Evolutionary conservation across 2,329 filamentous ascomycete species (phyloP), one percentile per base, ranked within the genome.

Genomic region (Ascochyta viciae-villosae): DNA sequence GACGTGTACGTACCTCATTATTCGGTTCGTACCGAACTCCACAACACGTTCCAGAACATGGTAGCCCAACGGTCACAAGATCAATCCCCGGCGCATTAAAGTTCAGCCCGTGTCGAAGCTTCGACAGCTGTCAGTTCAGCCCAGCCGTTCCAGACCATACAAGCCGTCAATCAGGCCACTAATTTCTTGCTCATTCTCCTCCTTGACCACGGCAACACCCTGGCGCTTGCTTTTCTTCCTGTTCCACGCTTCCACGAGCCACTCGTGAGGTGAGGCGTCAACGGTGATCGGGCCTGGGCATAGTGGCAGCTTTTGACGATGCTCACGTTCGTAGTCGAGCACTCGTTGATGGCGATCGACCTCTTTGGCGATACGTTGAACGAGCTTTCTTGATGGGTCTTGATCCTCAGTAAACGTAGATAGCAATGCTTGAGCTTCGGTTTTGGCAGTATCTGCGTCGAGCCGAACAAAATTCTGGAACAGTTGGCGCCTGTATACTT

Each of bases 401-500:
- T 56, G 51, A n/a, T 50, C 19, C 15, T 56, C 31, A 5, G 35
- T 13, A 6, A 56, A 40, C 12, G 19, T 19, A 8, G 49, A 19
- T 13, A 62, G 48, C 6, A 64, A 38, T 6, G 44, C 42, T 10
- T 61, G 43, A 8, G 58, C 58, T 34, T 61, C 57, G 3, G 31
- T 16, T n/a, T 51, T 50, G 3, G 62, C 64, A 9, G 45, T 29
- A 9, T 54, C 23, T 12, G 50, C 43, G 12, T 53, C 38, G 9
- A 62, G 33, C 16, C 50, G 60, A 44, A 37, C 52, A 19, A 70
- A 54, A 2, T 50, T 47, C 47, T 62, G 51, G 40, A 71, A 71
- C 26, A 63, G 50, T 15, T 54, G 51, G 26, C 70, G 69, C 49
- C 62, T 71, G 47, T 62, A 64, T n/a, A 69, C 53, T 13, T 70